Evolutionary conservation across 75 land plant species (phyloP).

Genomic region (Cupressus sempervirens): DNA sequence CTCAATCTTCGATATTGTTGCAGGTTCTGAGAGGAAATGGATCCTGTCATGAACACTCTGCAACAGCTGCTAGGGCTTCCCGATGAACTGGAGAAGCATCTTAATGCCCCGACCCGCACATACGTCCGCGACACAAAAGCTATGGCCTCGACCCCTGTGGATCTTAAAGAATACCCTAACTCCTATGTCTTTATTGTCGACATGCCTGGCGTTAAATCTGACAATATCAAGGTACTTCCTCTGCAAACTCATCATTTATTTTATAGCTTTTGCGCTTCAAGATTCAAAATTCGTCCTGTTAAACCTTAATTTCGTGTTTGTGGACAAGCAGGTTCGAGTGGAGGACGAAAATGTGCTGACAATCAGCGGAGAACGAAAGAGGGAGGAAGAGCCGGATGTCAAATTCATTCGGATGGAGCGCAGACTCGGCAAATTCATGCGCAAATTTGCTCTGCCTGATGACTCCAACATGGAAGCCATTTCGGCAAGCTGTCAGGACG

Average conservation of each 20-base stretch:
- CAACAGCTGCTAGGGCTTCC: neutral
- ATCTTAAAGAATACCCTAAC: constrained; percentile 37
- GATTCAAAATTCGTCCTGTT: neutral
- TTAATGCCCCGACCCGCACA: constrained; percentile 1
- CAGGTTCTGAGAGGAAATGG: neutral
- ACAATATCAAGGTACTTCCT: constrained; percentile 30
- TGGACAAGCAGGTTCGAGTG: constrained; percentile 33
- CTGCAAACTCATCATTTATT: neutral
- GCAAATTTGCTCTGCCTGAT: constrained; percentile 42
- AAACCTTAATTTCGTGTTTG: neutral
- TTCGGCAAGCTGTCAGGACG: constrained; percentile 44
- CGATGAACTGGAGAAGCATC: constrained; percentile 8
- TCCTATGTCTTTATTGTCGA: constrained; percentile 33
- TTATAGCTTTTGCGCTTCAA: neutral
- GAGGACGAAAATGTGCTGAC: constrained; percentile 41
- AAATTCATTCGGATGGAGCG: constrained; percentile 48
- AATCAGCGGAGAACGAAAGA: constrained; percentile 48
- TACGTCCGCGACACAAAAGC: constrained; percentile 15
- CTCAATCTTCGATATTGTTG: too few species aligned
- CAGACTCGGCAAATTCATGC: constrained; percentile 34
- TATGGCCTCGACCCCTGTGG: constrained; percentile 37
- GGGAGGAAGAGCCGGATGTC: constrained; percentile 17
- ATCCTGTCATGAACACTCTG: constrained; percentile 1
- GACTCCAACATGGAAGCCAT: constrained; percentile 33
- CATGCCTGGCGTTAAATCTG: constrained; percentile 36